Conservation (phyloP, 139 green algal genomes). For the Trebouxia sp. region DNA sequence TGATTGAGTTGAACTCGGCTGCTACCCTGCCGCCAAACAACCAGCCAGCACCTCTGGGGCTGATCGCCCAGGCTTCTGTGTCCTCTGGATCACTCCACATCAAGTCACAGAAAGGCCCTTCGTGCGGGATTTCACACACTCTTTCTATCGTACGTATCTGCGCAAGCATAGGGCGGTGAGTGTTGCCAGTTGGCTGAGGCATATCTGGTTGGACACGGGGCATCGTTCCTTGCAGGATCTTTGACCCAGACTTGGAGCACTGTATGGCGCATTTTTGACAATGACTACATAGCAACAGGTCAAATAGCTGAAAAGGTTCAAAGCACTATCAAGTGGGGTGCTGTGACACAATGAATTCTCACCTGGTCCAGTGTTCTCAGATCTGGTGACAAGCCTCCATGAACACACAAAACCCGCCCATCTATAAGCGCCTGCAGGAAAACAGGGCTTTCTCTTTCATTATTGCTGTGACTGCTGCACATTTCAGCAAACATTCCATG, state of each 20-base stretch:
- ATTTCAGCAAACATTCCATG: neutral
- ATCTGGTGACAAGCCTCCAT: conserved; percentile 96
- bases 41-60: conserved; percentile 86
- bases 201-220: no score
- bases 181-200: no score
- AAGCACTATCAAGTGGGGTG: no score
- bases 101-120: conserved; percentile 96
- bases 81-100: conserved; percentile 99
- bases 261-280: no score
- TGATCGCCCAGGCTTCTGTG: conserved; percentile 95
- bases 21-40: conserved; percentile 94
- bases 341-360: no score
- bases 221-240: no score
- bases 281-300: no score
- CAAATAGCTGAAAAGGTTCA: no score
- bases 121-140: conserved; percentile 97
- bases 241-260: no score
- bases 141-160: conserved; percentile 96
- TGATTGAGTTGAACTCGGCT: conserved; percentile 95
- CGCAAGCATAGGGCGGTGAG: neutral
- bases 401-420: conserved; percentile 93
- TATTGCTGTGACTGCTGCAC: neutral
- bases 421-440: conserved; percentile 88
- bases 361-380: conserved; percentile 96
- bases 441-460: neutral